Evolutionary conservation across 108 stramenopile species (phyloP), one percentile per base, ranked within the genome.

Genomic region (Stephanodiscus triporus): DNA sequence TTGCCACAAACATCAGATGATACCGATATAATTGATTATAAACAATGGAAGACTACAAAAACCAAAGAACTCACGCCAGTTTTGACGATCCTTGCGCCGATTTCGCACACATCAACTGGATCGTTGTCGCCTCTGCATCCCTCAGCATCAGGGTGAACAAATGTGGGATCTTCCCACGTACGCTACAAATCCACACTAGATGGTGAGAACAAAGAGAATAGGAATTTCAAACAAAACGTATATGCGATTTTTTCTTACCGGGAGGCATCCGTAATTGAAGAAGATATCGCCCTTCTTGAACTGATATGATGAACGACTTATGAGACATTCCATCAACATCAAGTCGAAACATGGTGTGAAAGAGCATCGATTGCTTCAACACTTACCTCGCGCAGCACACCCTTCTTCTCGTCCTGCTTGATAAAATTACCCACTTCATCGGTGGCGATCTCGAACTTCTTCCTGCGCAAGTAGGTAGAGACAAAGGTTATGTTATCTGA

Each of bases 241-340:
- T 20, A 2, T 32, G 16, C 20, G 56, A 27, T 49, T 29, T 17
- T n/a, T n/a, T 76, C 81, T 77, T 86, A 89, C 53, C 68, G 98
- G 89, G 87, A 98, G 87, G 85, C 96, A 96, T 34, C 98, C 98
- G 72, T 99, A 99, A 95, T 99, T 99, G 91, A 99, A 99, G 84
- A 95, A 96, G 53, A 97, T 94, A 53, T 97, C 97, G 45, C 96
- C 96, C 79, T 97, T 96, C 54, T 91, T 87, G 81, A 96, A 92
- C 84, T 88, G 73, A 36, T 20, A 6, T 0, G 53, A 60, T 27
- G 55, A 34, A 57, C 47, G 22, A 61, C n/a, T 57, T 14, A 48
- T 2, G 48, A 36, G 66, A 37, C 17, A 37, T 26, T 57, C 23
- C 2, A 6, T 56, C 26, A 26, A n/a, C 1, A 42, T 17, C 50